phyloP scores from a whole-genome alignment of 257 asterid genomes.

The Catharanthus roseus region DNA sequence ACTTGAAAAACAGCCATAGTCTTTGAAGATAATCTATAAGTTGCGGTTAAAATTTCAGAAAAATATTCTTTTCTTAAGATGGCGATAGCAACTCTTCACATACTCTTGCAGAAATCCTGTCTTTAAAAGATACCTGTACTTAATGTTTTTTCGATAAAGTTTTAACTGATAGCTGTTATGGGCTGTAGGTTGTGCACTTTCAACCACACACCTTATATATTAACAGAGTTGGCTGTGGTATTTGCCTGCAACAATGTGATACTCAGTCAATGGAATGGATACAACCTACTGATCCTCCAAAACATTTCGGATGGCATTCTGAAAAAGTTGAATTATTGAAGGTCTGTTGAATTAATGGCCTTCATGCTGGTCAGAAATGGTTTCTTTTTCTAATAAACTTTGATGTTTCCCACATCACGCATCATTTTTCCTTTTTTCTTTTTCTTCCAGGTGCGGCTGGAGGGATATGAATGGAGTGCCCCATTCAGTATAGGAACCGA shows the following conservation, averaged over 20 bases:
- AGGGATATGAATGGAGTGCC: slow-evolving; percentile 84
- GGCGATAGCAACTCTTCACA: neutral
- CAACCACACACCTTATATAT: slow-evolving; percentile 84
- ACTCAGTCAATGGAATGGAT: slow-evolving; percentile 71
- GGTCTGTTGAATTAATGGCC: slow-evolving; percentile 44
- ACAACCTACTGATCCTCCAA: slow-evolving; percentile 77
- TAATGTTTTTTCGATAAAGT: neutral
- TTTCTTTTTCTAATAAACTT: neutral
- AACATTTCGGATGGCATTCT: slow-evolving; percentile 75
- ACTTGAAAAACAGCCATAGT: neutral
- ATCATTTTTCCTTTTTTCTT: slow-evolving; percentile 5
- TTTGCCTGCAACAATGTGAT: slow-evolving; percentile 74
- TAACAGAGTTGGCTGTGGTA: slow-evolving; percentile 73
- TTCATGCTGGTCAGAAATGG: slow-evolving; percentile 13
- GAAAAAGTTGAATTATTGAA: slow-evolving; percentile 68
- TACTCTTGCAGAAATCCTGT: neutral
- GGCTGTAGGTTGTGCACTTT: slow-evolving; percentile 82
- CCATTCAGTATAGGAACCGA: slow-evolving; percentile 71
- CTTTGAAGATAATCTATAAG: neutral
- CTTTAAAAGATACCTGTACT: too few species aligned
- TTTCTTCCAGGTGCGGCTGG: slow-evolving; percentile 60
- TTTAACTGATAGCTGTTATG: slow-evolving; percentile 12
- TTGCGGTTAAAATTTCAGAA: neutral
- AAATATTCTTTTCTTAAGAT: neutral
- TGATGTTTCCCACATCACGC: neutral